These are phyloP conservation scores for Argentina anserina DNA, from an alignment of 306 rosid species.

Conservation along the genomic window DNA sequence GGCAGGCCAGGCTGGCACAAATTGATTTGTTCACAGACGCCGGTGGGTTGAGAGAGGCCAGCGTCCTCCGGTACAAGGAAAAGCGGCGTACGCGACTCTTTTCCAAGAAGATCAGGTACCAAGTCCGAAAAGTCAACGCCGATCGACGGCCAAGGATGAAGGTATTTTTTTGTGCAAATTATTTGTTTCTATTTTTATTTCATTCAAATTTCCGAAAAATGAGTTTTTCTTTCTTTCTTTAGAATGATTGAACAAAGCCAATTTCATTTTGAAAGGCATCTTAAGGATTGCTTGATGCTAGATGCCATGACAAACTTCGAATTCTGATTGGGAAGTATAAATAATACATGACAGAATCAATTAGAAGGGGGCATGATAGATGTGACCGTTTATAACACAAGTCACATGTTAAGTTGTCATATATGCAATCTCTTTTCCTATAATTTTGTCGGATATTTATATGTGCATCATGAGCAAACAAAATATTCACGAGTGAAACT, in stretches of 20 bases:
- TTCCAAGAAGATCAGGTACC: constrained; percentile 85
- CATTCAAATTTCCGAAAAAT: neutral
- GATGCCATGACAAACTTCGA: neutral
- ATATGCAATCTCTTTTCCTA: neutral
- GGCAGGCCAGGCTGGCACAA: constrained; percentile 67
- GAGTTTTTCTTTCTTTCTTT: too few species aligned
- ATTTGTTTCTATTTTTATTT: neutral
- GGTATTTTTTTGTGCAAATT: constrained; percentile 36
- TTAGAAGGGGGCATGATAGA: neutral
- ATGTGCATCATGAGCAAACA: neutral
- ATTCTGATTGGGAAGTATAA: neutral
- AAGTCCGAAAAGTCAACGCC: constrained; percentile 76
- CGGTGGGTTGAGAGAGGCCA: constrained; percentile 69
- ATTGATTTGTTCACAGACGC: constrained; percentile 60
- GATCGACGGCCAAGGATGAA: constrained; percentile 94
- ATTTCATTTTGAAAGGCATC: neutral
- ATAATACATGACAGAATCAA: neutral
- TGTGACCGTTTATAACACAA: neutral
- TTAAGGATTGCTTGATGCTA: neutral
- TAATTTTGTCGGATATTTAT: neutral
- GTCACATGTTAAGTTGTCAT: neutral
- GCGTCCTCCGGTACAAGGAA: constrained; percentile 72
- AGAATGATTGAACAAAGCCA: neutral
- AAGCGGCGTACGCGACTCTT: constrained; percentile 71
- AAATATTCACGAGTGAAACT: neutral